phyloP scores from a whole-genome alignment of 75 land plant genomes.

The Gnetum montanum region DNA sequence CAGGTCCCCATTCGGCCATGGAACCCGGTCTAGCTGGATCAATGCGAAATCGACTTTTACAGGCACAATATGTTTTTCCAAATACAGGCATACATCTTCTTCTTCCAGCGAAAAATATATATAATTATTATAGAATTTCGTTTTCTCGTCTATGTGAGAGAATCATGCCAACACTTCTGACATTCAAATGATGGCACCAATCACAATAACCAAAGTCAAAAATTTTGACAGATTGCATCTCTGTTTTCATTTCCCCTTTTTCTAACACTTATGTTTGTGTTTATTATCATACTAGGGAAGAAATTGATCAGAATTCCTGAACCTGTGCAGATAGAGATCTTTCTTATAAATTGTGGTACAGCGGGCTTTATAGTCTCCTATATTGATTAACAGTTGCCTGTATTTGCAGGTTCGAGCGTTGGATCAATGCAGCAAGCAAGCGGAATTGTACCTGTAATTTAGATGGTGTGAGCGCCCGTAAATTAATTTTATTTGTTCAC shows the following conservation, averaged over 20 bases:
- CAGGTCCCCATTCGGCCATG: constrained; percentile 9
- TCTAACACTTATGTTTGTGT: neutral
- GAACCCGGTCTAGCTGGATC: constrained; percentile 14
- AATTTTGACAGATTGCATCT: no score
- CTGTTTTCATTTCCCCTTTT: no score
- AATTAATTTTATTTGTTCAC: no score
- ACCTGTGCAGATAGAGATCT: neutral
- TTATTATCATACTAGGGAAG: neutral
- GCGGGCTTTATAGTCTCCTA: neutral
- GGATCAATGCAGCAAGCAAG: constrained; percentile 11
- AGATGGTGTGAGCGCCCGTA: no score
- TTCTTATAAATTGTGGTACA: neutral
- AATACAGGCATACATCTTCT: constrained; percentile 18
- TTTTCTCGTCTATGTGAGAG: neutral
- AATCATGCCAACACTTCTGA: neutral
- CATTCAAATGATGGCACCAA: neutral
- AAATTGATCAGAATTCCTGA: neutral
- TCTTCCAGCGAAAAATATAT: neutral
- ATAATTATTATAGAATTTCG: neutral
- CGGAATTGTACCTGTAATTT: constrained; percentile 9
- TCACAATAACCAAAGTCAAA: no score
- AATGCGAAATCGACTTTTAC: constrained; percentile 14
- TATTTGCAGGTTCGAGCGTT: constrained; percentile 7
- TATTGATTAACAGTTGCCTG: neutral
- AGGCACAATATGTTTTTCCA: constrained; percentile 16